Evolutionary conservation across 2,329 filamentous ascomycete species (phyloP), one percentile per base, ranked within the genome.

Genomic region (Exophiala sp.): DNA sequence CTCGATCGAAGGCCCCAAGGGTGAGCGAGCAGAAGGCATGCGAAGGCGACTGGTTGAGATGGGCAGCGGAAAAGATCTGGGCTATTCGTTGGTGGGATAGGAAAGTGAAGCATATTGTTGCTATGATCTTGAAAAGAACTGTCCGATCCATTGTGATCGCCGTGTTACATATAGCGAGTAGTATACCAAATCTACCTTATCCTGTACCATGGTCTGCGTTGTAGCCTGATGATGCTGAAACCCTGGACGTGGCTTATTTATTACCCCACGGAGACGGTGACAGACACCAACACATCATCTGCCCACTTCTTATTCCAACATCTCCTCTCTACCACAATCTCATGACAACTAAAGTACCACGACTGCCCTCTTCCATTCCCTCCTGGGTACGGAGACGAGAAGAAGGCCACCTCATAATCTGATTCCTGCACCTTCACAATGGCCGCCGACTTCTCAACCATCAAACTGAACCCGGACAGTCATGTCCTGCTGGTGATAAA

Each of bases 401-500:
- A n/a, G n/a, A n/a, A 34, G 30, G 30, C 37, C 30, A 39, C 22
- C 5, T 38, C 43, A 16, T 6, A 6, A 10, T 18, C 13, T 18
- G 18, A 13, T 27, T 34, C 10, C 30, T 34, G 8, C 34, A 37
- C 14, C 16, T 39, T 41, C 39, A 46, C 27, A 38, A 57, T 57
- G 54, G 48, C 54, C 6, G 47, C 45, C 21, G 54, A 57, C 24
- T 29, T 57, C 41, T 49, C 68, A 0, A 70, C 70, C 11, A 73
- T 68, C 24, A 73, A 74, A 64, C 67, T 75, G 41, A 73, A 73
- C 59, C 65, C 72, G 19, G 73, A 75, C 63, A 73, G 69, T 56
- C 73, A 75, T 52, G 62, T 75, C 38, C 68, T 75, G 42, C 62
- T 75, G 58, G 73, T 75, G n/a, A n/a, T n/a, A n/a, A n/a, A 71